phyloP scores from a whole-genome alignment of 1,284 basidiomycete species.

The Volvariella volvacea region DNA sequence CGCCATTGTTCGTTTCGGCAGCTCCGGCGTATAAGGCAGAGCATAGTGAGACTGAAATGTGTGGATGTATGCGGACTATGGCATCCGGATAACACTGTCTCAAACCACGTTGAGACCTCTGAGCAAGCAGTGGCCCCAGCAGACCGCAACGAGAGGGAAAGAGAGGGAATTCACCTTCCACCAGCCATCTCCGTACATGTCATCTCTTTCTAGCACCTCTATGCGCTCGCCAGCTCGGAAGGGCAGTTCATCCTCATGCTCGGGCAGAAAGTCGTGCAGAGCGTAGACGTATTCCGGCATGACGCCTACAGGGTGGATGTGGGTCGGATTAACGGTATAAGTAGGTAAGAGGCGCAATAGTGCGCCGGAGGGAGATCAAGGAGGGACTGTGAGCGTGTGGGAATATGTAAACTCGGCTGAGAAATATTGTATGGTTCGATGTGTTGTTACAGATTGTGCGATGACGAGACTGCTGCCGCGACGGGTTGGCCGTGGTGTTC shows the following conservation, averaged over 20 bases:
- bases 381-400: background rate
- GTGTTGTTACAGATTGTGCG: too few relatives aligned
- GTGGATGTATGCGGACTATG: too few relatives aligned
- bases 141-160: slow-evolving; percentile 7
- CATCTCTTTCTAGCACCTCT: slow-evolving; percentile 89
- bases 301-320: background rate
- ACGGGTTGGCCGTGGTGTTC: too few relatives aligned
- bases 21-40: too few relatives aligned
- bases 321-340: background rate
- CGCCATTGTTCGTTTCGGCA: background rate
- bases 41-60: background rate
- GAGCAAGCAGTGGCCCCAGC: too few relatives aligned
- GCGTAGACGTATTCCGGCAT: slow-evolving; percentile 67
- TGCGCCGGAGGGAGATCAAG: background rate
- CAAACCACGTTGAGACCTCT: too few relatives aligned
- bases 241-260: slow-evolving; percentile 90
- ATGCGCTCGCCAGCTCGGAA: slow-evolving; percentile 87
- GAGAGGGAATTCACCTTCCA: slow-evolving; percentile 73
- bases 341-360: background rate
- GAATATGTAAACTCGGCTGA: background rate
- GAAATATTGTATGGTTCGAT: too few relatives aligned
- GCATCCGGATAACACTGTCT: too few relatives aligned
- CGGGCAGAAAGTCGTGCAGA: slow-evolving; percentile 82
- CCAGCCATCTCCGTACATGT: slow-evolving; percentile 96
- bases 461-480: too few relatives aligned